Conservation (phyloP, 2,329 filamentous ascomycete genomes). For the Cadophora sp. region DNA sequence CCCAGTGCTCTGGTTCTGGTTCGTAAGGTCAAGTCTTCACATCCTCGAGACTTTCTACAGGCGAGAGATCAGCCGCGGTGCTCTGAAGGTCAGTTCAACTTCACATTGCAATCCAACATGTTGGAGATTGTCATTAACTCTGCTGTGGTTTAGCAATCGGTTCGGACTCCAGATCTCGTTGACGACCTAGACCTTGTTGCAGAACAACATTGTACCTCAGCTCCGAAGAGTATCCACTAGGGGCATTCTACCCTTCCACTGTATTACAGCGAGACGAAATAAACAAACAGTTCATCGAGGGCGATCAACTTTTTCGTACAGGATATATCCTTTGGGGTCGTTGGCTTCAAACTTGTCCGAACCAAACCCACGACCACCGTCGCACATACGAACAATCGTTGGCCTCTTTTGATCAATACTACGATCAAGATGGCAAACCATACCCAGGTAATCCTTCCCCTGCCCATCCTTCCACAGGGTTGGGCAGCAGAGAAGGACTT, state of each 20-base stretch:
- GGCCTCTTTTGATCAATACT: background rate
- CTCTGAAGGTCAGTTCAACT: background rate
- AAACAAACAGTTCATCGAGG: background rate
- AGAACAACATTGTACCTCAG: background rate
- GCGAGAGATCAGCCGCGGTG: background rate
- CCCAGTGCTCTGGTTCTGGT: conserved; percentile 7
- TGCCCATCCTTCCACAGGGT: conserved; percentile 78
- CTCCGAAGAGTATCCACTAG: background rate
- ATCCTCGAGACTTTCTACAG: background rate
- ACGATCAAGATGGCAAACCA: conserved; percentile 14
- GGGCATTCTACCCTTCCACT: background rate
- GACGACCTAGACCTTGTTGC: background rate
- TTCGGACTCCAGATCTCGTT: background rate
- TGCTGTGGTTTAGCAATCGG: background rate
- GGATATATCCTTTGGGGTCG: background rate
- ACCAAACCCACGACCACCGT: background rate
- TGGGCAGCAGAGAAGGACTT: conserved; percentile 94
- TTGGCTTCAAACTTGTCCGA: background rate
- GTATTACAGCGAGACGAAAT: background rate
- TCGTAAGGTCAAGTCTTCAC: background rate
- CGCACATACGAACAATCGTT: background rate
- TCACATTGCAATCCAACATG: background rate
- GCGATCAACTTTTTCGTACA: background rate
- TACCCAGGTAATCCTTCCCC: conserved; percentile 59
- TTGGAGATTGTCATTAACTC: background rate